Base-by-base conservation (phyloP, 257 asterid species). In the Solanum arcanum region DNA sequence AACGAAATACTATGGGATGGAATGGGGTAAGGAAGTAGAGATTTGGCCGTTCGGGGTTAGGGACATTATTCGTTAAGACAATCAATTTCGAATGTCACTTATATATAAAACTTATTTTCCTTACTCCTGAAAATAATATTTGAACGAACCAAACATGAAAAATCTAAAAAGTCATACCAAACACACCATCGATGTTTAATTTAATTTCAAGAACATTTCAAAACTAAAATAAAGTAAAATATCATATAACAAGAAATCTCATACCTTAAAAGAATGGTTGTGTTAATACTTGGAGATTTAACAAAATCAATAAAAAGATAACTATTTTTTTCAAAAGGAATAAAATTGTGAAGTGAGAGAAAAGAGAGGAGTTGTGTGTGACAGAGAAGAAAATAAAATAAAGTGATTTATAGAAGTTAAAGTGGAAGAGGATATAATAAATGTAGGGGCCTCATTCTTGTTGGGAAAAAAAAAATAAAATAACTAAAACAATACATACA, bases 371-470 rank as follows among this genome's bases (percentile, higher is more conserved):
- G 42, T n/a, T 88, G 88, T 87, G 91, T 88, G 86, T 86, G 94
- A 86, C 27, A 83, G 89, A 87, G 83, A 76, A 66, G 91, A 73
- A 77, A 87, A 77, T 72, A 88, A 88, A 86, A 87, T 72, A 77
- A 89, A 89, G 88, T 83, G 90, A 93, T 90, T 91, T 93, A 93
- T 91, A 92, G 92, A 74, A 76, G 75, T 68, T 39, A 37, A 37
- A 72, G 81, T 2, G n/a, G 66, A 82, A 86, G 69, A 78, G 60
- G 89, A 60, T 68, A 91, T 94, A 90, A 88, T 92, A 88, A 93
- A 93, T 92, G 87, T 74, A 73, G 90, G 88, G 89, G 86, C 81
- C 72, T 42, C 47, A 64, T 75, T 85, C 75, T 76, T 86, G 88
- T 85, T 89, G 88, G 78, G 41, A 5, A 70, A 37, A 33, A 33